Base-by-base conservation (phyloP, 306 rosid genomes). In the Vigna nakashimae region DNA sequence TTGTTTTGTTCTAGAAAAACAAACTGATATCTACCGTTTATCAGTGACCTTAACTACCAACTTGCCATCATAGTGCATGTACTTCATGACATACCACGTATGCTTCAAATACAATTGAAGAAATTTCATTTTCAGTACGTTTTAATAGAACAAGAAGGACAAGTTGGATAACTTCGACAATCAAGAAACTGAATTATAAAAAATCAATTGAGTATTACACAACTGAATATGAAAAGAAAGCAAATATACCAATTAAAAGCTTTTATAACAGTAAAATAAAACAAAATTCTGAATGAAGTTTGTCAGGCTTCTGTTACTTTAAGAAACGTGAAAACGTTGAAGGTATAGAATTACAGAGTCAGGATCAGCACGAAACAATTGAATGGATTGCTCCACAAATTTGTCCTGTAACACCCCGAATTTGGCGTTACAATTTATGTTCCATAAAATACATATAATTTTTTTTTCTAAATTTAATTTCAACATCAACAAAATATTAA, bases 291-390 rank as follows among this genome's bases (percentile, higher is more conserved):
- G 28, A 9, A 40, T 24, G 45, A 52, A 18, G 43, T 45, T 26
- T 43, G 13, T 12, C 38, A 56, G 3, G 55, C 12, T 71, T 24
- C 55, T 36, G 50, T 59, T 11, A 22, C 45, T 20, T 32, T 22
- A 13, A 50, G 13, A 71, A 42, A 55, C 0, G 1, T 7, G 36
- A 63, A 20, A 9, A 0, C 2, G 53, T 34, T 62, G 48, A 56
- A 36, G 71, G 22, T 1, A 9, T 34, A 45, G 7, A 43, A 66
- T 62, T 80, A 92, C 97, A 63, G 97, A 86, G 56, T 89, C 90
- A 62, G 96, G 96, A 86, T 89, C 94, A 62, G 92, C 91, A 34
- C 97, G 97, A 88, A 90, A 92, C 80, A 92, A n/a, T 77, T 90
- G 89, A 16, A 92, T 88, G 73, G 97, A 90, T 80, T 93, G 91